phyloP scores from a whole-genome alignment of 1,139 yeast species.

The Geotrichum bryndzae region DNA sequence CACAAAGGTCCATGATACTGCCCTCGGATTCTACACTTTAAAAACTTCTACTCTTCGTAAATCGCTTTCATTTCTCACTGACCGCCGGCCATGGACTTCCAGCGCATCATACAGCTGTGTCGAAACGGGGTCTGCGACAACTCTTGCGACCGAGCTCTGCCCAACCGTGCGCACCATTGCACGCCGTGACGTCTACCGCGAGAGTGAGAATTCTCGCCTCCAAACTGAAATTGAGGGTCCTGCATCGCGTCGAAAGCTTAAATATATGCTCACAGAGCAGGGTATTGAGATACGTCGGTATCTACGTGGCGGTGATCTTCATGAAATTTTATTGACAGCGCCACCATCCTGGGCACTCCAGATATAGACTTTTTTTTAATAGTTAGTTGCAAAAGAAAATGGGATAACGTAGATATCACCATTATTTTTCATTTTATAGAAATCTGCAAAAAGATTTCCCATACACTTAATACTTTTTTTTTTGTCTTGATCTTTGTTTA shows the following conservation, averaged over 20 bases:
- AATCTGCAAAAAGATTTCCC: too few relatives aligned
- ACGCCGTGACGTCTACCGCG: background rate
- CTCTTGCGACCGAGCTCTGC: slow-evolving; percentile 1
- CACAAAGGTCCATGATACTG: background rate
- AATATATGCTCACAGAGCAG: background rate
- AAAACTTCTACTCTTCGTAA: background rate
- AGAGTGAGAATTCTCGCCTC: background rate
- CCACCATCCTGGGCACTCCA: slow-evolving; percentile 1
- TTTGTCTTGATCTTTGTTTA: too few relatives aligned
- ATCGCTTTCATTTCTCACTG: background rate
- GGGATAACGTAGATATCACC: background rate
- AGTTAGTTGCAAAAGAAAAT: background rate
- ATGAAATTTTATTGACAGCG: slow-evolving; percentile 3
- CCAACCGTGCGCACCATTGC: slow-evolving; percentile 5
- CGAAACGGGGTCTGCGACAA: background rate
- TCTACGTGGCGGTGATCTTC: background rate
- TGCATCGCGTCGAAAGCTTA: slow-evolving; percentile 1
- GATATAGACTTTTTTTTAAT: background rate
- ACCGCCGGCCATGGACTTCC: background rate
- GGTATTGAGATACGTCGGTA: background rate
- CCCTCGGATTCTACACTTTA: background rate
- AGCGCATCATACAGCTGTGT: slow-evolving; percentile 1
- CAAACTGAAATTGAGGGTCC: background rate
- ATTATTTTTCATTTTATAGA: background rate
- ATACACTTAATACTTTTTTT: too few relatives aligned